Evolutionary conservation across 768 basidiomycete species (phyloP), one percentile per base, ranked within the genome.

Genomic region (Chalciporus chontae): DNA sequence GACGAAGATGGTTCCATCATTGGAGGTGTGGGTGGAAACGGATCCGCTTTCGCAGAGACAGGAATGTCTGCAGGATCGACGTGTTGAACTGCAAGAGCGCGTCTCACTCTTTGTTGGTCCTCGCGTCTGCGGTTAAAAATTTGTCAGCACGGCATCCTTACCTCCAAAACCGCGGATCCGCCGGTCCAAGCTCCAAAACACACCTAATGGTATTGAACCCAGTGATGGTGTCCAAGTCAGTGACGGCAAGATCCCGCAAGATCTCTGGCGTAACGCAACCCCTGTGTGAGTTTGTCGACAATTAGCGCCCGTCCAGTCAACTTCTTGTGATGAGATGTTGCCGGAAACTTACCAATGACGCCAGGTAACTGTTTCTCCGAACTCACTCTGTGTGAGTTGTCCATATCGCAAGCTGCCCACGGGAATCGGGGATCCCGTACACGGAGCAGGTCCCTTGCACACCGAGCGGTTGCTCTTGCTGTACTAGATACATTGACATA

Each of bases 341-440:
- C 36, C 34, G 32, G 36, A 51, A 41, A 51, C 72, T 58, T 67
- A 87, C 87, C 88, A 90, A 56, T 90, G 88, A 37, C 80, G 73
- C 89, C 89, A 90, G 59, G 82, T 74, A 3, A 89, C 79, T 0
- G 74, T 78, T 64, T 87, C 84, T 41, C 84, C 80, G 44, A 74
- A 80, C 34, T 74, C 66, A 17, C 63, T 69, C 8, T 60, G 59
- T 7, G 64, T 65, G 6, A 74, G 74, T 45, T 71, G 68, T 0
- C 88, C 88, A 57, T 90, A 88, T n/a, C 88, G 71, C 50, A 90
- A 67, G 15, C 72, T 73, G 2, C 83, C 85, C 14, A 73, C 63
- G n/a, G 73, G 67, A 34, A 90, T 77, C 0, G 59, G 43, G 1
- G 78, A 64, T 31, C 78, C 81, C 18, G 74, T 75, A 66, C 87